A percentile compares a stretch with the other conserved stretches of the same genome.
These are phyloP conservation scores for Whalleya microplaca DNA, from an alignment of 2,329 filamentous ascomycete genomes.

Conservation along the genomic window DNA sequence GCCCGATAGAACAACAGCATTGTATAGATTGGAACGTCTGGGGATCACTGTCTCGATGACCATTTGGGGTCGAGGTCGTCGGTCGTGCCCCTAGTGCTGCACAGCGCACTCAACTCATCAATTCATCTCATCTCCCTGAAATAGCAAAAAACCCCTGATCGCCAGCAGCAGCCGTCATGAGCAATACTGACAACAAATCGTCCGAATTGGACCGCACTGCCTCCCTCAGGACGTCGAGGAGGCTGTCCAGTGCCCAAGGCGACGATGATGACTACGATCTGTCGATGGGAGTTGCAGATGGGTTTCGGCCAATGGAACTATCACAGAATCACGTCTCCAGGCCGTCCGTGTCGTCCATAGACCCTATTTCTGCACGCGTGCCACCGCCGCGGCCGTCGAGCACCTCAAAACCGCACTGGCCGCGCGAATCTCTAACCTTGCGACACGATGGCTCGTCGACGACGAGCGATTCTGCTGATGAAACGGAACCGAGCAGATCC, in stretches of 20 bases:
- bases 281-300: slow-evolving; percentile 52
- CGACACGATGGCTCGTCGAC: slow-evolving; percentile 51
- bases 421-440: slow-evolving; percentile 54
- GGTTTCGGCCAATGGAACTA: slow-evolving; percentile 36
- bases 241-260: slow-evolving; percentile 38
- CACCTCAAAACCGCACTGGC: slow-evolving; percentile 56
- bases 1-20: slow-evolving; percentile 1
- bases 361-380: slow-evolving; percentile 23
- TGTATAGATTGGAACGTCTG: slow-evolving; percentile 7
- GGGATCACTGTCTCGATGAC: slow-evolving; percentile 30
- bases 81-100: slow-evolving; percentile 35
- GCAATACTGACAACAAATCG: slow-evolving; percentile 42
- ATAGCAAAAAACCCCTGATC: slow-evolving; percentile 19
- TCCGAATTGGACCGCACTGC: slow-evolving; percentile 46
- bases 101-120: slow-evolving; percentile 28
- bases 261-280: slow-evolving; percentile 49
- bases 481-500: slow-evolving; percentile 26
- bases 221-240: slow-evolving; percentile 48
- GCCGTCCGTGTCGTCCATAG: slow-evolving; percentile 25
- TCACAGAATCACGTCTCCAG: slow-evolving; percentile 30
- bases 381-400: slow-evolving; percentile 53
- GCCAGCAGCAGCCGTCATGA: slow-evolving; percentile 46
- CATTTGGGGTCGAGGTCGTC: slow-evolving; percentile 28
- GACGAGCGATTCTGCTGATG: slow-evolving; percentile 24
- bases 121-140: slow-evolving; percentile 23